Percentiles rank a stretch among this genome's conserved stretches.
Conservation (phyloP, 768 basidiomycete species). For the Russula emetica region DNA sequence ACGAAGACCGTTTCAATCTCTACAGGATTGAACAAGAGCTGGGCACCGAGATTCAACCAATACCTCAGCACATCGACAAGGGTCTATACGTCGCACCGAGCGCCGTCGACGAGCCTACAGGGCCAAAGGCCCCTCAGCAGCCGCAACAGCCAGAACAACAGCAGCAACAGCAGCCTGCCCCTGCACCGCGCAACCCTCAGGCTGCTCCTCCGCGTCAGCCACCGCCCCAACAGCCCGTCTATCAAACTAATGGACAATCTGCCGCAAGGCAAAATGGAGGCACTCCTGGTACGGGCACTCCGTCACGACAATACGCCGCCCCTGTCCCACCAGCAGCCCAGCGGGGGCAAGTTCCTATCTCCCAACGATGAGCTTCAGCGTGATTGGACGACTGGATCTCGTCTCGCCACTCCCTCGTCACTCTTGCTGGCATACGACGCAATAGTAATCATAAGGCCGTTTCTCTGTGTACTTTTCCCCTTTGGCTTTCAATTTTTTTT, state of each 20-base stretch:
- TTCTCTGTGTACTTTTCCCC: conserved; percentile 6
- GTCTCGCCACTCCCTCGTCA: conserved; percentile 8
- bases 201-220: conserved; percentile 16
- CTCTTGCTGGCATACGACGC: conserved; percentile 14
- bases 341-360: conserved; percentile 29
- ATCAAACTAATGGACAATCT: conserved; percentile 33
- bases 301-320: conserved; percentile 26
- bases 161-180: conserved; percentile 28
- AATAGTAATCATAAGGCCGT: conserved; percentile 17
- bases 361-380: conserved; percentile 23
- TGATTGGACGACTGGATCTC: not conserved
- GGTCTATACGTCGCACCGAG: conserved; percentile 88
- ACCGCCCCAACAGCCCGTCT: conserved; percentile 32
- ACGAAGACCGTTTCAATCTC: conserved; percentile 95
- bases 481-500: conserved; percentile 4
- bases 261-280: conserved; percentile 32
- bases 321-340: conserved; percentile 26
- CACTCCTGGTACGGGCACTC: conserved; percentile 3
- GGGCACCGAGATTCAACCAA: conserved; percentile 95
- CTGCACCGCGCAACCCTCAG: conserved; percentile 23
- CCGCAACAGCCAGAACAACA: conserved; percentile 36
- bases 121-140: conserved; percentile 37
- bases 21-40: conserved; percentile 98
- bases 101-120: conserved; percentile 42
- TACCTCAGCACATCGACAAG: conserved; percentile 87